phyloP scores from a whole-genome alignment of 805 yeast species.

The Yamadazyma takamatsuzukensis region DNA sequence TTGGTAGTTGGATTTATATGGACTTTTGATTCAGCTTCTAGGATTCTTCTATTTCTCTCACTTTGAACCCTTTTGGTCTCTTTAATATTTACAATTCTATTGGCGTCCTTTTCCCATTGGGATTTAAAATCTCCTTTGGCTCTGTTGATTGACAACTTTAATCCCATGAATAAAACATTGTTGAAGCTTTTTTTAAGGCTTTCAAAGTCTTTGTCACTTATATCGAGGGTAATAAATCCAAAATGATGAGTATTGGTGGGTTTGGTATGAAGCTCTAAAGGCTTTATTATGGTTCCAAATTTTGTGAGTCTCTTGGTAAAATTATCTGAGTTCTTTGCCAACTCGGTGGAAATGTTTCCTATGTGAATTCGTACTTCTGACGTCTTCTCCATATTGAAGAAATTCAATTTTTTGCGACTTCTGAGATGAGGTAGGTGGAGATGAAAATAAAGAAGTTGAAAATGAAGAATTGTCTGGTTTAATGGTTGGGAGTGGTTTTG shows the following conservation, averaged over 20 bases:
- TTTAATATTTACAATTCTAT: constrained; percentile 30
- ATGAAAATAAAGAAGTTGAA: no score
- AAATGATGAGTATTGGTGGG: constrained; percentile 52
- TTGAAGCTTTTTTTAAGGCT: constrained; percentile 57
- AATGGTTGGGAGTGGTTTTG: no score
- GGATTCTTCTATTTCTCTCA: constrained; percentile 38
- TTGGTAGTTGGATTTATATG: constrained; percentile 22
- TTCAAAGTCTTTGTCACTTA: constrained; percentile 42
- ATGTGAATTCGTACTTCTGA: constrained; percentile 57
- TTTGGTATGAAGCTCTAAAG: constrained; percentile 53
- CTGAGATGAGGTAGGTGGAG: no score
- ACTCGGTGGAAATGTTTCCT: constrained; percentile 58
- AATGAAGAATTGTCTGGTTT: no score
- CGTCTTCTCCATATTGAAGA: no score
- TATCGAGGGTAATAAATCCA: constrained; percentile 64
- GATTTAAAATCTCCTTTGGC: constrained; percentile 57
- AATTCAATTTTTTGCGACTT: no score
- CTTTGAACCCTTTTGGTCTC: constrained; percentile 13
- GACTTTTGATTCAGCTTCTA: constrained; percentile 31
- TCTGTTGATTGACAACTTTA: constrained; percentile 52
- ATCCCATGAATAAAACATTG: constrained; percentile 75
- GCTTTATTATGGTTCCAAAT: constrained; percentile 53
- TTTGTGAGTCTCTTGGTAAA: constrained; percentile 54
- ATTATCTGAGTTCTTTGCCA: constrained; percentile 44
- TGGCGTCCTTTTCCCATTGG: constrained; percentile 44